Base-by-base conservation (phyloP, 1,284 basidiomycete species). In the Apiotrichum montevideense region DNA sequence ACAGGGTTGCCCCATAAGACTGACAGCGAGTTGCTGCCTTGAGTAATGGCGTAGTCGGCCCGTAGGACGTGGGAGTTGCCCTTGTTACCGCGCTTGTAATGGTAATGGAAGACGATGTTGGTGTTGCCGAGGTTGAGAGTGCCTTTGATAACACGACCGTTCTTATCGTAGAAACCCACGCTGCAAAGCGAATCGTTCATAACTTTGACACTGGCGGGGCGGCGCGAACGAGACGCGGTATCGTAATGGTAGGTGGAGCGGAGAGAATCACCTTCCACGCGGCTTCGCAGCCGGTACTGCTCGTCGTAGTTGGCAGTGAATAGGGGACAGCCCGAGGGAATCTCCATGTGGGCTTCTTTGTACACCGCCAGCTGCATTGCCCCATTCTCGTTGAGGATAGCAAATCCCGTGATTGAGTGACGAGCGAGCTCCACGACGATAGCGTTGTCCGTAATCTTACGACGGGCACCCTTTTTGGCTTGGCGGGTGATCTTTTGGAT, bases 1-100 rank as follows among this genome's bases (percentile, higher is more conserved):
- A 52, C 42, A 1, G 55, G 55, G 35, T 52, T 52, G 50, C 55
- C 55, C 55, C 55, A 56, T 35, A 56, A 56, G 40, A 56, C 51
- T 40, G 50, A 52, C n/a, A 56, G 40, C 8, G 40, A 37, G 41
- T 56, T 35, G 37, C 8, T 8, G 13, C 39, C 46, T 40, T 39
- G 35, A 1, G 11, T 15, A 39, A 13, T 13, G 2, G 40, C 15
- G 46, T 52, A 56, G 51, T 56, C 55, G 8, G 55, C 55, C 14
- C 55, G 50, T 9, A 56, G 46, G 9, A 56, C 40, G 41, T 52
- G 46, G 6, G 55, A 47, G 35, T 42, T 50, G 14, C 51, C 46
- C 32, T 29, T 33, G 45, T 35, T 47, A 8, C 45, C 46, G n/a
- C 49, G 46, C 46, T 56, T 56, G 55, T 56, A 56, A 46, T 52